Base-by-base conservation (phyloP, 2,329 filamentous ascomycete genomes). In the Drechslerella coelobrocha region DNA sequence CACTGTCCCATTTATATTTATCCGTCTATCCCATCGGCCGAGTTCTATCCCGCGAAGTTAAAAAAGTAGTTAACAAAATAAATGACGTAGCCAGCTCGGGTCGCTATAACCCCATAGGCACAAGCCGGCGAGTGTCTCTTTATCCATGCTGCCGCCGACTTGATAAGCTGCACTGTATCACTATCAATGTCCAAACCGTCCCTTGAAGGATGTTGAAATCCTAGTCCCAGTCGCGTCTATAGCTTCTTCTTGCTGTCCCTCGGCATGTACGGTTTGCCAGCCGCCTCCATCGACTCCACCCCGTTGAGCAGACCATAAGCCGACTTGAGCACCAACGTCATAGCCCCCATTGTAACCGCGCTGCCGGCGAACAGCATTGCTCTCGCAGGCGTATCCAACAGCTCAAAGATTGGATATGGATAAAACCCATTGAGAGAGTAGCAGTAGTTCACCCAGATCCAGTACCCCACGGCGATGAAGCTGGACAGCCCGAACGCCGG, bases 341-440 rank as follows among this genome's bases (percentile, higher is more conserved):
- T 91, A 2, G 82, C 78, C 1, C 89, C 88, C 86, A 95, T 92
- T 14, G 90, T 79, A 0, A 84, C 76, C 0, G 90, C 91, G 43
- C 89, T 89, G 17, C 85, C 80, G 0, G 82, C 82, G 74, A 95
- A 96, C 8, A 96, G 81, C 0, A 84, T 79, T 7, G 87, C 80
- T 19, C 92, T 84, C 76, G 91, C 87, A 52, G 81, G 77, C 0
- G 86, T 89, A 53, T 82, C 83, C 43, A 95, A 80, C 47, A 89
- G 77, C 7, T 82, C 87, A 73, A 97, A 93, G 24, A 96, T 83
- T 0, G 92, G 92, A 78, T 97, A 96, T 0, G 92, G 91, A 75
- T 96, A 95, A 37, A 34, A 71, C 21, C 63, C 62, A 34, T 75
- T 75, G 39, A 68, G 24, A 7, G 61, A 63, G 75, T 85, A 89